Conservation (phyloP, 192 early-diverging fungal species). For the Oehlia diaphana region DNA sequence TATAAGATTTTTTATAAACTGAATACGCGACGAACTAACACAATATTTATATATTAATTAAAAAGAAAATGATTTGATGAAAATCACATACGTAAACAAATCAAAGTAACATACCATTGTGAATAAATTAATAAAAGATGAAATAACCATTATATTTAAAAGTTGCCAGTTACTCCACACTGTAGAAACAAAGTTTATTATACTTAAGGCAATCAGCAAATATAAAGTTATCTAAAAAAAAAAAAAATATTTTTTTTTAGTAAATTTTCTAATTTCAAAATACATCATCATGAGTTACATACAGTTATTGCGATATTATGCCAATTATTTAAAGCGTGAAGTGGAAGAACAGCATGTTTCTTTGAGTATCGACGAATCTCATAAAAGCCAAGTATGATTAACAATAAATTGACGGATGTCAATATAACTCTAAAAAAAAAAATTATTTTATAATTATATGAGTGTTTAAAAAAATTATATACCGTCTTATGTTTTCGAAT, state of each 20-base stretch:
- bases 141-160: slow-evolving; percentile 29
- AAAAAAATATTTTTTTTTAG: background rate
- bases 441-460: background rate
- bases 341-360: slow-evolving; percentile 11
- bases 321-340: slow-evolving; percentile 15
- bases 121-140: slow-evolving; percentile 27
- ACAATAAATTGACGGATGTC: background rate
- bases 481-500: background rate
- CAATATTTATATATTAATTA: background rate
- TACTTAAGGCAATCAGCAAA: slow-evolving; percentile 21
- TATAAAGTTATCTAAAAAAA: slow-evolving; percentile 29
- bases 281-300: background rate
- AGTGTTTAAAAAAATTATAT: background rate
- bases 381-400: slow-evolving; percentile 14
- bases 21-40: slow-evolving; percentile 32
- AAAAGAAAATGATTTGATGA: background rate
- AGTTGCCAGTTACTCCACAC: slow-evolving; percentile 2
- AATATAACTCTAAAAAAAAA: background rate
- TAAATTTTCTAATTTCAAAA: background rate
- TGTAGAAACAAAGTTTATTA: slow-evolving; percentile 5
- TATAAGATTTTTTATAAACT: slow-evolving; percentile 38
- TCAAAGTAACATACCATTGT: slow-evolving; percentile 33
- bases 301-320: background rate
- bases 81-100: background rate
- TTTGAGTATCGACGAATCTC: background rate